Evolutionary conservation across 768 basidiomycete species (phyloP), one percentile per base, ranked within the genome.

Genomic region (Kwoniella sp.): DNA sequence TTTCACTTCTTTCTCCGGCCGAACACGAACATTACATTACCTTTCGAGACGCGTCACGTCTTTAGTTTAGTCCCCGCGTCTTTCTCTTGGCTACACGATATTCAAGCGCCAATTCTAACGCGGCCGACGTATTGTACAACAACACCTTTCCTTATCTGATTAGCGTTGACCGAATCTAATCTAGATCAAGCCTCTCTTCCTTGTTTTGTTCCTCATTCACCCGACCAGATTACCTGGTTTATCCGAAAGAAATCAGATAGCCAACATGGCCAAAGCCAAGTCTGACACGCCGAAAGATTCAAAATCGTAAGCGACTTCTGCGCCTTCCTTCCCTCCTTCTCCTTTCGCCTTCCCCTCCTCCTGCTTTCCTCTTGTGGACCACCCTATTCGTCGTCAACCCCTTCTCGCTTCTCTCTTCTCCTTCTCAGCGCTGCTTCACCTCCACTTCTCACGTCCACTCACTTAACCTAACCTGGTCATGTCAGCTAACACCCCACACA

Each of bases 251-350:
- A 33, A n/a, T n/a, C 17, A 44, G 40, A 2, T 22, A 54, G 52
- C 6, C 15, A 59, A 26, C 0, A 71, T 71, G 67, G 63, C 69
- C 10, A 68, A 65, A 47, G 27, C 58, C 30, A 61, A 68, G 49
- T 29, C 65, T 19, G 63, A 68, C 21, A 55, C 60, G 17, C 44
- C 68, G 7, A 69, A 71, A 52, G 69, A 70, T 59, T 58, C 52
- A 21, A 72, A 72, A 48, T 26, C 56, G 70, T 69, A 48, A 67
- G 70, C 61, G n/a, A 44, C 10, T 6, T 5, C 33, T 6, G 33
- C 33, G 5, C 33, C 33, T 33, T 40, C 29, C 19, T 36, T 40
- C 29, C 36, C 5, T 6, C 54, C 19, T 33, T 33, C 33, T 6
- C 33, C 33, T 33, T 33, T 13, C 33, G 13, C 33, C 33, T 33